Evolutionary conservation across 2,329 filamentous ascomycete genomes (phyloP).

Genomic region (Aspergillus aculeatinus): DNA sequence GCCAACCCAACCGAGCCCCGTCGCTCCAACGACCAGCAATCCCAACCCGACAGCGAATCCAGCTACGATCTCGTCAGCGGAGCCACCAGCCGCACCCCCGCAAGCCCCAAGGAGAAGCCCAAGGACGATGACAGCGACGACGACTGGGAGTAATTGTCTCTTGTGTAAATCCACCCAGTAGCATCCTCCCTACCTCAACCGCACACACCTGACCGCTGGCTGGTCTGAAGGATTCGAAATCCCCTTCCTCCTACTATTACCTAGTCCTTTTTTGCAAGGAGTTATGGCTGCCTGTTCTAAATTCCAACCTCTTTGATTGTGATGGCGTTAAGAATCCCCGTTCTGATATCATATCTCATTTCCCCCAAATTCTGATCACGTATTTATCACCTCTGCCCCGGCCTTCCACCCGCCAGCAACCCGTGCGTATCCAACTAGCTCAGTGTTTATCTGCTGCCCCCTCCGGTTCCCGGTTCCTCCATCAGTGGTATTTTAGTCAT

Average conservation of each 20-base stretch:
- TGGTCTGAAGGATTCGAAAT: constrained; percentile 13
- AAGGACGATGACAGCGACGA: constrained; percentile 64
- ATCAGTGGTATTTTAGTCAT: too few relatives aligned
- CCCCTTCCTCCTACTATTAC: background rate
- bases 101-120: constrained; percentile 57
- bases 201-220: constrained; percentile 14
- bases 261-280: constrained; percentile 8
- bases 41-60: constrained; percentile 86
- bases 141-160: constrained; percentile 66
- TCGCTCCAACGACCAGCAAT: constrained; percentile 81
- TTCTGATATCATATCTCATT: background rate
- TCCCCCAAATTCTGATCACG: background rate
- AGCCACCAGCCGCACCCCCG: constrained; percentile 73
- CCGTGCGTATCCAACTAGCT: too few relatives aligned
- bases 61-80: constrained; percentile 94
- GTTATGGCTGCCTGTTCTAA: constrained; percentile 9
- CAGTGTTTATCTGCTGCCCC: too few relatives aligned
- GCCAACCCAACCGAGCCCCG: constrained; percentile 67
- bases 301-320: background rate
- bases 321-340: background rate
- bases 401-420: too few relatives aligned
- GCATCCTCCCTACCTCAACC: background rate
- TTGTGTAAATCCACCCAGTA: background rate
- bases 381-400: background rate
- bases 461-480: too few relatives aligned